phyloP scores from a whole-genome alignment of 768 basidiomycete genomes.

The Calocybe indica region DNA sequence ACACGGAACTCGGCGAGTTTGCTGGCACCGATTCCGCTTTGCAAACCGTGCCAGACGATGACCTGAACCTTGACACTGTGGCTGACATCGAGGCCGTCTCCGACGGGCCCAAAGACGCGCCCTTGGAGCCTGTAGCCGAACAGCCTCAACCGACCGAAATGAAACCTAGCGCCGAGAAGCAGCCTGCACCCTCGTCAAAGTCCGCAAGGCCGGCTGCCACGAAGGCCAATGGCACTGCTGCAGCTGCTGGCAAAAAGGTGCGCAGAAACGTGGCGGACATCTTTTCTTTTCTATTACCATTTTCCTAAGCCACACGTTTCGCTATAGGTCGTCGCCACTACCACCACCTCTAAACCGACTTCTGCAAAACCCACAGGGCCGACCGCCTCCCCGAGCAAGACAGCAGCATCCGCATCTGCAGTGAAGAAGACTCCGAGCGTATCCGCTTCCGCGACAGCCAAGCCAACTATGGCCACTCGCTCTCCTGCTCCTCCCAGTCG shows the following conservation, averaged over 20 bases:
- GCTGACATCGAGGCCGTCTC: conserved; percentile 11
- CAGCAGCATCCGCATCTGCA: conserved; percentile 5
- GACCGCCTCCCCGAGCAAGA: too few relatives aligned
- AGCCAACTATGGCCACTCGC: neutral
- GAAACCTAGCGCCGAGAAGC: conserved; percentile 1
- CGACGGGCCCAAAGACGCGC: conserved; percentile 11
- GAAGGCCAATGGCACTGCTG: conserved; percentile 44
- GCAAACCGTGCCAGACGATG: too few relatives aligned
- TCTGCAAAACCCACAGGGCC: conserved; percentile 15
- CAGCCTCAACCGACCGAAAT: conserved; percentile 10
- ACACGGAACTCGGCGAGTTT: too few relatives aligned
- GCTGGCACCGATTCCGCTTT: too few relatives aligned
- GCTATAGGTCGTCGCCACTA: conserved; percentile 19
- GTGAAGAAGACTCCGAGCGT: conserved; percentile 13
- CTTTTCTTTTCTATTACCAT: neutral
- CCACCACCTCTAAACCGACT: conserved; percentile 25
- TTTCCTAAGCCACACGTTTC: conserved; percentile 27
- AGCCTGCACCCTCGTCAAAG: conserved; percentile 18
- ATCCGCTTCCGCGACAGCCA: neutral
- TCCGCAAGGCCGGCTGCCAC: conserved; percentile 34
- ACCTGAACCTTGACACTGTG: too few relatives aligned
- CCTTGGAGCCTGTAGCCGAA: conserved; percentile 8
- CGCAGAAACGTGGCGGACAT: conserved; percentile 2
- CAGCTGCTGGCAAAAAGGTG: conserved; percentile 68
- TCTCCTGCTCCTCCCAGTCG: conserved; percentile 1